These are phyloP conservation scores for Pulveroboletus sp. DNA, from an alignment of 768 basidiomycete species.

Conservation along the genomic window DNA sequence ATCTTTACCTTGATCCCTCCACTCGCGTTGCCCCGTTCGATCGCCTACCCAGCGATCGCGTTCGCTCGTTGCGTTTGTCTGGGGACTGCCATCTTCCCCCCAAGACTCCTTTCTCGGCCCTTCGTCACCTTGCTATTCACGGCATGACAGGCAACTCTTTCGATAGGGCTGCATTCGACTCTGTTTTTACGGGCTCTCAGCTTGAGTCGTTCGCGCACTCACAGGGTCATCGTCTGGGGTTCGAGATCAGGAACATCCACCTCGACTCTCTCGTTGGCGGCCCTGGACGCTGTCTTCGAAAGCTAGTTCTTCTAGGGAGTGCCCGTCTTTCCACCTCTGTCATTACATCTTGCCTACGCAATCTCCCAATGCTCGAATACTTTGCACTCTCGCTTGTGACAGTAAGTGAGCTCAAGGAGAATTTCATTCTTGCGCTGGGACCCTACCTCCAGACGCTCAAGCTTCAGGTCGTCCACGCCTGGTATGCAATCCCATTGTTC, in stretches of 20 bases:
- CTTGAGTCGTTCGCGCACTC: conserved; percentile 34
- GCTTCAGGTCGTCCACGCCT: conserved; percentile 32
- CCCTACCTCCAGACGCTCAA: conserved; percentile 31
- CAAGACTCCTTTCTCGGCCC: conserved; percentile 6
- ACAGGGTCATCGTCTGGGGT: conserved; percentile 32
- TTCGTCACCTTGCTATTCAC: conserved; percentile 29
- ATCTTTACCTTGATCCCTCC: conserved; percentile 30
- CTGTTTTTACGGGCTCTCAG: conserved; percentile 25
- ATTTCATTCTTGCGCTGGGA: conserved; percentile 32
- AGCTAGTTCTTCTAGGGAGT: conserved; percentile 35
- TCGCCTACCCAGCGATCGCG: conserved; percentile 18
- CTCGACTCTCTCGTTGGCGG: conserved; percentile 29
- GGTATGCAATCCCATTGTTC: conserved; percentile 27
- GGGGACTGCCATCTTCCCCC: conserved; percentile 27
- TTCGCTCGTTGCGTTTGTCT: conserved; percentile 33
- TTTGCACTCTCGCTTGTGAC: too few relatives aligned
- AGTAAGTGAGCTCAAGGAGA: too few relatives aligned
- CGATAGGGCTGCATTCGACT: conserved; percentile 27
- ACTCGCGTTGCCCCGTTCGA: conserved; percentile 30
- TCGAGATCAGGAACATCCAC: conserved; percentile 34
- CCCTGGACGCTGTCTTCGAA: conserved; percentile 21
- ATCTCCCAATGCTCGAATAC: conserved; percentile 29
- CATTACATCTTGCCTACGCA: conserved; percentile 26
- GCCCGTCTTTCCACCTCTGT: conserved; percentile 28
- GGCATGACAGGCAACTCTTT: conserved; percentile 34